Conservation (phyloP, 108 stramenopile genomes). For the Aurantiochytrium sp. region DNA sequence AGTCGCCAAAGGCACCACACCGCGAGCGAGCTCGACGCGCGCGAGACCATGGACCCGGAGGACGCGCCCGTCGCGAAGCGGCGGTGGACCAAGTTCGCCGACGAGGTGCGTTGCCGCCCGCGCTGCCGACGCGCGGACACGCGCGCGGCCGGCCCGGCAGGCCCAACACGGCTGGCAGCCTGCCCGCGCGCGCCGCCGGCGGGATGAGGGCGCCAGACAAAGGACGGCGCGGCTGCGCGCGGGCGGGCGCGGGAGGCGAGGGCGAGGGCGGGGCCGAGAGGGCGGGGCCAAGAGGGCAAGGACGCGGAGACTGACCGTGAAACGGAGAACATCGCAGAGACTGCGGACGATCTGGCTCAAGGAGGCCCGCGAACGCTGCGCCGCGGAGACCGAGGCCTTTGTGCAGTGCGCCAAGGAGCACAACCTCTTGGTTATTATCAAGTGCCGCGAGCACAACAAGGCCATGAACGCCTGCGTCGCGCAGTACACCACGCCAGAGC, state of each 20-base stretch:
- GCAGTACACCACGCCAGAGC: constrained; percentile 72
- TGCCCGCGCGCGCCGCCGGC: too few species aligned
- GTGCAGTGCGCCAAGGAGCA: constrained; percentile 74
- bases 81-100: constrained; percentile 18
- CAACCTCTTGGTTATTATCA: constrained; percentile 73
- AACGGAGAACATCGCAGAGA: constrained; percentile 43
- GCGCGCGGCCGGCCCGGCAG: neutral
- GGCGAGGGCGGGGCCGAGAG: too few species aligned
- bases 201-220: too few species aligned
- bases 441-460: constrained; percentile 66
- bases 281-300: too few species aligned
- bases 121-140: neutral
- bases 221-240: too few species aligned
- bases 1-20: too few species aligned
- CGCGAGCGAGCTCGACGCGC: too few species aligned
- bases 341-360: constrained; percentile 75
- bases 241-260: too few species aligned
- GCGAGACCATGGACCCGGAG: too few species aligned
- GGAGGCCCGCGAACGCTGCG: constrained; percentile 70
- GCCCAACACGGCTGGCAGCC: neutral
- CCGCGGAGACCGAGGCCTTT: constrained; percentile 57
- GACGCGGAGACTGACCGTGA: too few species aligned
- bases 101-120: constrained; percentile 28
- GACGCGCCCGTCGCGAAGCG: neutral
- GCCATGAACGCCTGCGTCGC: constrained; percentile 74